Base-by-base conservation (phyloP, 2,329 filamentous ascomycete genomes). In the Xylaria sp. region DNA sequence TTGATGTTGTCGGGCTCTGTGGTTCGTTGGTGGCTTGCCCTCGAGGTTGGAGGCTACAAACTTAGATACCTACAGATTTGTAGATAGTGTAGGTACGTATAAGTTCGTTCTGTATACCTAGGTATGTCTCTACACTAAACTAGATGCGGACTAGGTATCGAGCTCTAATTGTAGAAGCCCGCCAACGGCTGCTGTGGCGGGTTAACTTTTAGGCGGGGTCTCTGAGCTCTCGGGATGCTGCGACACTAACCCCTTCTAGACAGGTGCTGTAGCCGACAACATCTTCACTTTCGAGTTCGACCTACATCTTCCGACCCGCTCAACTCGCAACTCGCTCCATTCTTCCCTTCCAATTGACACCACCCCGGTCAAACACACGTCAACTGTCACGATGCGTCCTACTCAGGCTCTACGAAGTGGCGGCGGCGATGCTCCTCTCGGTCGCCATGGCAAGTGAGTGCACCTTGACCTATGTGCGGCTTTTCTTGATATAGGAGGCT, bases 361-460 rank as follows among this genome's bases (percentile, higher is more conserved):
- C 62, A 68, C 70, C 60, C 51, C 25, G 73, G 65, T 72, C 74
- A 71, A 73, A 76, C 72, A 72, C 73, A 62, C 50, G 38, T 45
- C 57, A 54, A 69, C 58, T 68, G 62, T 68, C 77, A 83, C 69
- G 49, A 85, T 85, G 83, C 80, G 79, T 73, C 82, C 83, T 73
- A 81, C 82, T 74, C 82, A 83, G 76, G 75, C 73, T 69, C 78
- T 84, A 66, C 74, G 75, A 66, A 75, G 76, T 69, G 81, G 81
- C 69, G 82, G 81, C 70, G 81, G 78, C 71, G 77, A 77, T 60
- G 73, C 71, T 72, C 81, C 81, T 33, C 63, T 83, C 68, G 83
- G 83, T 75, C 80, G 78, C 72, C 74, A 82, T 73, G 75, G 76
- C 77, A 79, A 81, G 83, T 85, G 73, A 80, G 83, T 80, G 47